phyloP scores from a whole-genome alignment of 495 filamentous ascomycete species.

The Penicillium ucsense region DNA sequence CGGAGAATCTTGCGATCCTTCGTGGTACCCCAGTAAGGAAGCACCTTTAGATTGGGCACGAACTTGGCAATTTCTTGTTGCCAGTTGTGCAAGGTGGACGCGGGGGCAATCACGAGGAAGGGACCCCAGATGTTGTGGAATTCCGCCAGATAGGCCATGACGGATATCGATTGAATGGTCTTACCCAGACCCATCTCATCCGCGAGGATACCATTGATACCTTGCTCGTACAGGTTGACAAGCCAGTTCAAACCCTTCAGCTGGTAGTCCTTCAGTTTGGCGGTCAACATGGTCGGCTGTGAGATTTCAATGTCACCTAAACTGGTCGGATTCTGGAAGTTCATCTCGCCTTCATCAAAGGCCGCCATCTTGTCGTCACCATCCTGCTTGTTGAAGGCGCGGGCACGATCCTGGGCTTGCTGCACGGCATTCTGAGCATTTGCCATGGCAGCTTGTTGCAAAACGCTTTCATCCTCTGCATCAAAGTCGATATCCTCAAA shows the following conservation, averaged over 20 bases:
- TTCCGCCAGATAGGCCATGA: constrained; percentile 98
- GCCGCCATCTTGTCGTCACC: constrained; percentile 35
- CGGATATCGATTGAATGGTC: constrained; percentile 96
- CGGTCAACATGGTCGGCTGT: constrained; percentile 88
- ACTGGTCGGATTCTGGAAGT: constrained; percentile 97
- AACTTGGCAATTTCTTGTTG: constrained; percentile 95
- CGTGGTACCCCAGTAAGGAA: constrained; percentile 95
- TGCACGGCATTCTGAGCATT: constrained; percentile 96
- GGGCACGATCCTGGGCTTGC: constrained; percentile 85
- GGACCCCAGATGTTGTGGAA: constrained; percentile 97
- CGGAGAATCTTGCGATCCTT: constrained; percentile 91
- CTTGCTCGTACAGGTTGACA: constrained; percentile 96
- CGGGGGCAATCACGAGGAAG: constrained; percentile 92
- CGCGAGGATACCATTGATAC: constrained; percentile 97
- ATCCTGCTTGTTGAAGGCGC: constrained; percentile 72
- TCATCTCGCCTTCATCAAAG: constrained; percentile 81
- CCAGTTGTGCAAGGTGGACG: constrained; percentile 97
- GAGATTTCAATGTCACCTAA: constrained; percentile 88
- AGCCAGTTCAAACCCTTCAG: constrained; percentile 98
- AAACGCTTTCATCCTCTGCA: constrained; percentile 75
- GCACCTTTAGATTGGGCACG: constrained; percentile 84
- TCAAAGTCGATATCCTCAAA: constrained; percentile 96
- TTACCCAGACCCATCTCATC: constrained; percentile 99
- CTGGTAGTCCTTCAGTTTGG: constrained; percentile 95
- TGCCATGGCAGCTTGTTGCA: constrained; percentile 77